These are phyloP conservation scores for Rhizomucor miehei DNA, from an alignment of 371 early-diverging fungal genomes.

Conservation along the genomic window DNA sequence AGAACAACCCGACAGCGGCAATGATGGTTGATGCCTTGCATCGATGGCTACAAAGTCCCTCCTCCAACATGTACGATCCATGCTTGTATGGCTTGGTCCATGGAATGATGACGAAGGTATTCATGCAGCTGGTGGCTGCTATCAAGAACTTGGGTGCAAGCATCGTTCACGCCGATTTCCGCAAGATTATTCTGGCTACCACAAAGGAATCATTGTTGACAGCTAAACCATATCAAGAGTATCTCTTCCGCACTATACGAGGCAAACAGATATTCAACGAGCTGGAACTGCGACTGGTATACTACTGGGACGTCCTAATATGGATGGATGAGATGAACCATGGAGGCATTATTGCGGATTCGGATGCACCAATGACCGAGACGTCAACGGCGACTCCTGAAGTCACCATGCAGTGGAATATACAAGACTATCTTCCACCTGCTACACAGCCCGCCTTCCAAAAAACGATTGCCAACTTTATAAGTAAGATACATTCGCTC, in stretches of 20 bases:
- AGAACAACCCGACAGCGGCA: slow-evolving; percentile 56
- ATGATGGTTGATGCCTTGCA: slow-evolving; percentile 80
- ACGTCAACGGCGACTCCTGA: slow-evolving; percentile 2
- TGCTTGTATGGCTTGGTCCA: slow-evolving; percentile 74
- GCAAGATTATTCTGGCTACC: slow-evolving; percentile 79
- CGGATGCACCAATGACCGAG: not conserved
- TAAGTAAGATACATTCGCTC: slow-evolving; percentile 47
- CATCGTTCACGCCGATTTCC: slow-evolving; percentile 78
- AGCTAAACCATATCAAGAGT: slow-evolving; percentile 73
- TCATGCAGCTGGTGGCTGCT: slow-evolving; percentile 79
- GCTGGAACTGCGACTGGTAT: slow-evolving; percentile 56
- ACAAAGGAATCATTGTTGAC: slow-evolving; percentile 69
- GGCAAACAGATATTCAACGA: slow-evolving; percentile 75
- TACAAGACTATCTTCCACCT: slow-evolving; percentile 81
- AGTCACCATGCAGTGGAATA: slow-evolving; percentile 85
- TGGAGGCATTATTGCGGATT: slow-evolving; percentile 61
- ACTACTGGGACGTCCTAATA: slow-evolving; percentile 78
- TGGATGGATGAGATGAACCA: slow-evolving; percentile 95
- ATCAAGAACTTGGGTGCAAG: slow-evolving; percentile 73
- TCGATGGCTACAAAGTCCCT: slow-evolving; percentile 83
- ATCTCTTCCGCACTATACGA: slow-evolving; percentile 66
- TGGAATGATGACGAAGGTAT: slow-evolving; percentile 86
- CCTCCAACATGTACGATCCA: slow-evolving; percentile 83
- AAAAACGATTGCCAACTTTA: slow-evolving; percentile 49
- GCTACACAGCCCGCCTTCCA: slow-evolving; percentile 69